Evolutionary conservation across 2,329 filamentous ascomycete genomes (phyloP).

Genomic region (Chrysoporthe austroafricana): DNA sequence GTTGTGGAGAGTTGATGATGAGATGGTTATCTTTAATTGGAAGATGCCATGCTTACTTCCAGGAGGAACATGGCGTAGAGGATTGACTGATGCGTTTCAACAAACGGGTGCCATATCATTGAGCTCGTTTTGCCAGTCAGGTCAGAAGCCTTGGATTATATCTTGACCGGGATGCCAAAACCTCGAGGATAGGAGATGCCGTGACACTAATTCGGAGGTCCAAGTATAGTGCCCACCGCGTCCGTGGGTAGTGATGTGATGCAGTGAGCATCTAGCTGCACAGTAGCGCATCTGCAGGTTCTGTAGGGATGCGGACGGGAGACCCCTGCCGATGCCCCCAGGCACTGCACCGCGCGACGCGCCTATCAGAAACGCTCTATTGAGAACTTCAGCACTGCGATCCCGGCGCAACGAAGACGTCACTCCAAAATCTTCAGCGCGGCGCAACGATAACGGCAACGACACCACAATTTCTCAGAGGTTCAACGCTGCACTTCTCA

Average conservation of each 20-base stretch:
- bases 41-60: not conserved
- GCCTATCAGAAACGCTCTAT: slow-evolving; percentile 8
- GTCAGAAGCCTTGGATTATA: no score
- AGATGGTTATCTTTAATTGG: no score
- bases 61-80: no score
- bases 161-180: no score
- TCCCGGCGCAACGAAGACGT: slow-evolving; percentile 10
- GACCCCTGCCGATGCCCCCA: not conserved
- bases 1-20: no score
- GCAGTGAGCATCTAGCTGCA: not conserved
- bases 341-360: not conserved
- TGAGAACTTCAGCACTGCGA: slow-evolving; percentile 11
- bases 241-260: no score
- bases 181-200: no score
- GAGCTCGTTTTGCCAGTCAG: no score
- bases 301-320: no score
- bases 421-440: slow-evolving; percentile 8
- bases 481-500: not conserved
- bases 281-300: not conserved
- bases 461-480: not conserved
- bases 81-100: not conserved
- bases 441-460: not conserved
- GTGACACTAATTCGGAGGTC: no score
- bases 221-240: no score
- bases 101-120: no score